Evolutionary conservation across 106 monocot species (phyloP), one percentile per base, ranked within the genome.

Genomic region (Narthecium ossifragum): DNA sequence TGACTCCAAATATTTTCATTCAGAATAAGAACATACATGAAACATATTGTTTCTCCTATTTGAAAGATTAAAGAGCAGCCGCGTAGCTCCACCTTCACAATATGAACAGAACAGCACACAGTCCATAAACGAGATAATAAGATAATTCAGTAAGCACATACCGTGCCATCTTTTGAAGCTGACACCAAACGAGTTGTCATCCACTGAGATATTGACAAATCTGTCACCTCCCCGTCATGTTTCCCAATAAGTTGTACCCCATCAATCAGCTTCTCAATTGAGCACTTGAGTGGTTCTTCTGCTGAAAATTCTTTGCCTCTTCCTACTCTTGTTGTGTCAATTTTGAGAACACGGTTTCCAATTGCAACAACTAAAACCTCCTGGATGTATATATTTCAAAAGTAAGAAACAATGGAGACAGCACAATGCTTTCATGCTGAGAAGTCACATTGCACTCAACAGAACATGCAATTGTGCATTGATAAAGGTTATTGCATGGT

Each of bases 171-270:
- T 61, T 79, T 91, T 47, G 98, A 99, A 41, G 98, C 78, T 28
- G 98, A 91, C 37, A 63, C 98, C 58, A 99, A 70, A 33, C 98
- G 98, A 56, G 91, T 99, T 15, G 63, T 85, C 98, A 99, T 99
- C 98, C 98, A 99, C 55, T 99, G 98, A 57, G 84, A 99, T 63
- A 99, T 88, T 17, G 98, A 99, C 45, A 99, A 59, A 76, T 91
- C 91, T 46, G 98, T 99, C 15, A 99, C 65, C 36, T 91, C 98
- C 20, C 52, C 84, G 75, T 92, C 98, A 75, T 99, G 98, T 74
- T 79, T 84, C 34, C 98, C 98, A 71, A 91, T 70, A 59, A 84
- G 48, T 17, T 85, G 81, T 32, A 99, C 70, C 26, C 98, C 98
- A 57, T 88, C 85, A 62, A 75, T 66, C 36, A 80, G 64, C 53